These are phyloP conservation scores for Penicillium daleae DNA, from an alignment of 495 filamentous ascomycete genomes.

Conservation along the genomic window DNA sequence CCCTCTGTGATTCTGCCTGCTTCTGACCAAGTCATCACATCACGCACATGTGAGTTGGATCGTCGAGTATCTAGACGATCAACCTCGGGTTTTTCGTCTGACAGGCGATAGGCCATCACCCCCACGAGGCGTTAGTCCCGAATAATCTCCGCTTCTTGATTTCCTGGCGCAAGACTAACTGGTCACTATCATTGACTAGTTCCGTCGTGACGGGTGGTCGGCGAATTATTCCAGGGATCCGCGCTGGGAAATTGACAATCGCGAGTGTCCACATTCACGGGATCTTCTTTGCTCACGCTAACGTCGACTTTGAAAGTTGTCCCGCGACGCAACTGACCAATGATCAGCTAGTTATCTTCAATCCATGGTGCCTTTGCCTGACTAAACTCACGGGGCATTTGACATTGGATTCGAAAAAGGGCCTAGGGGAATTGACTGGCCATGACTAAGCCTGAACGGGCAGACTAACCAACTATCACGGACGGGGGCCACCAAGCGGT, in stretches of 20 bases:
- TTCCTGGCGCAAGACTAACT: slow-evolving; percentile 1
- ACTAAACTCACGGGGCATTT: not conserved
- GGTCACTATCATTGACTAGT: not conserved
- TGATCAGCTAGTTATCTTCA: not conserved
- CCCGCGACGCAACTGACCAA: not conserved
- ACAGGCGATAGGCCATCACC: slow-evolving; percentile 4
- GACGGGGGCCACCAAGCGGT: slow-evolving; percentile 4
- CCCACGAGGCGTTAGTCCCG: slow-evolving; percentile 22
- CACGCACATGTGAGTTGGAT: slow-evolving; percentile 12
- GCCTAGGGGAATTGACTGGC: not conserved
- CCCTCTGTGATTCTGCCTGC: not conserved
- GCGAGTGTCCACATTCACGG: slow-evolving; percentile 9
- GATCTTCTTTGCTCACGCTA: not conserved
- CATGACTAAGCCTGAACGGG: not conserved
- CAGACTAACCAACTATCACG: slow-evolving; percentile 2
- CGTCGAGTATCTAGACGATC: not conserved
- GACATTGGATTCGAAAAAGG: not conserved
- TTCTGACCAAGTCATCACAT: slow-evolving; percentile 8
- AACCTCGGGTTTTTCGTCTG: slow-evolving; percentile 9
- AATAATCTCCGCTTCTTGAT: slow-evolving; percentile 29
- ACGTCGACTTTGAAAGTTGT: not conserved
- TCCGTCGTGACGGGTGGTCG: slow-evolving; percentile 12
- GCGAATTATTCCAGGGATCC: slow-evolving; percentile 26
- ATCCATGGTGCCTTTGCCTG: not conserved
- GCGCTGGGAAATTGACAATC: slow-evolving; percentile 13